Conservation (phyloP, 2,329 filamentous ascomycete genomes). For the Catunica adiposa region DNA sequence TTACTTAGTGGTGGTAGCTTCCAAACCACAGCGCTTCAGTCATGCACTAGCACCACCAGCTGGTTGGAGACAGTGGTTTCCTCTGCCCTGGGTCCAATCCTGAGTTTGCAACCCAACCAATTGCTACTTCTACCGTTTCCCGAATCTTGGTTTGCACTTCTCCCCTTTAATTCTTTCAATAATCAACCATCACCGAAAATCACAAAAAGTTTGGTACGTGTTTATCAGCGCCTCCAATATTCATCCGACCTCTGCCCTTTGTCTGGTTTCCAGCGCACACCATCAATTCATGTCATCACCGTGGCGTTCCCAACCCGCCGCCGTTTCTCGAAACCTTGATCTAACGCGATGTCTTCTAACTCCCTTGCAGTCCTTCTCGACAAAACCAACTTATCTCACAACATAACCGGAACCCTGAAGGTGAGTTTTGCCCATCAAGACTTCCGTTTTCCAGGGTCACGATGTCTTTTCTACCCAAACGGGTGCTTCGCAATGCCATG, state of each 20-base stretch:
- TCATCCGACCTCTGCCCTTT: neutral
- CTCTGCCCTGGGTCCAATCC: neutral
- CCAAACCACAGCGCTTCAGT: too few relatives aligned
- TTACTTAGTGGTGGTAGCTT: too few relatives aligned
- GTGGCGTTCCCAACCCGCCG: neutral
- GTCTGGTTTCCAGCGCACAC: neutral
- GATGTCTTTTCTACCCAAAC: neutral
- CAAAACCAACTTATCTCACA: neutral
- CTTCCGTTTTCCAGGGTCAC: neutral
- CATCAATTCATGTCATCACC: neutral
- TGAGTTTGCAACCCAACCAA: neutral
- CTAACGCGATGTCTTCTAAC: conserved; percentile 2
- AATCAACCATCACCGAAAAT: neutral
- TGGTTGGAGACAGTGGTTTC: neutral
- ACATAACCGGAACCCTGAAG: conserved; percentile 7
- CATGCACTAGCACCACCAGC: neutral
- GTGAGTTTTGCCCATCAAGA: conserved; percentile 5
- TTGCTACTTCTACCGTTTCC: conserved; percentile 4
- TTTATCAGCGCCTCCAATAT: neutral
- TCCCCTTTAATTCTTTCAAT: conserved; percentile 2
- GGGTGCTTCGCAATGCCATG: neutral
- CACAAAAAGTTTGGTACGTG: conserved; percentile 8
- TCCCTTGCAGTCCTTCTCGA: neutral
- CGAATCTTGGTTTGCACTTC: conserved; percentile 4
- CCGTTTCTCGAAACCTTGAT: neutral